Evolutionary conservation across 306 rosid species (phyloP), one percentile per base, ranked within the genome.

Genomic region (Casuarina cunninghamiana): DNA sequence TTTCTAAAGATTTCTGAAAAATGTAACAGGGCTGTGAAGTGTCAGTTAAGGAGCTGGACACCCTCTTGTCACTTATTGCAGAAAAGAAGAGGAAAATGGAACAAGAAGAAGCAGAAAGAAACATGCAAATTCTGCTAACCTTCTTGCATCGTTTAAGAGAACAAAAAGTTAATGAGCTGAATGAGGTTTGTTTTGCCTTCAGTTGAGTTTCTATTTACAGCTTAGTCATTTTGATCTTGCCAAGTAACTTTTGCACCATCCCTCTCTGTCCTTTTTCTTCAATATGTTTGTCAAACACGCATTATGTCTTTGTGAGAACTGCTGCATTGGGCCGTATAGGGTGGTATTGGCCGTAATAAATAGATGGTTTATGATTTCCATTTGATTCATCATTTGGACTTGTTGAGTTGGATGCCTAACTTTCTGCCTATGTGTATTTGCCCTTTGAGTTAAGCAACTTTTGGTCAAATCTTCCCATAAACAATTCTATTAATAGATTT

Each of bases 21-120:
- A 42, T 2, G 15, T 66, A 81, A 43, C 91, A 95, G 99, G 99
- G 98, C 38, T 95, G 94, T 83, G 93, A 93, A 43, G 96, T 93
- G 82, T 79, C 97, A 37, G 87, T 93, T 77, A 93, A 91, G 89
- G 99, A 93, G 87, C 75, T 95, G 21, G 96, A 95, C 86, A 81
- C 85, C 76, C 93, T 95, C 74, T 84, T 95, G 87, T 78, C 79
- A 53, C 88, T 95, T 71, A 91, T 95, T 70, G 67, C 94, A 4
- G 98, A 95, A 78, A 95, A 93, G 87, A 95, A 93, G 89, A 90
- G 94, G 84, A 95, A 95, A 87, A 95, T 93, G 96, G 97, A 95
- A 80, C 99, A 95, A 85, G 99, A 95, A 85, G 98, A 93, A 84
- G 93, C 99, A 5, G 96, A 91, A 81, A 88, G 94, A 93, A 95